phyloP scores from a whole-genome alignment of 1,284 basidiomycete species.

The Ceratobasidium theobromae region DNA sequence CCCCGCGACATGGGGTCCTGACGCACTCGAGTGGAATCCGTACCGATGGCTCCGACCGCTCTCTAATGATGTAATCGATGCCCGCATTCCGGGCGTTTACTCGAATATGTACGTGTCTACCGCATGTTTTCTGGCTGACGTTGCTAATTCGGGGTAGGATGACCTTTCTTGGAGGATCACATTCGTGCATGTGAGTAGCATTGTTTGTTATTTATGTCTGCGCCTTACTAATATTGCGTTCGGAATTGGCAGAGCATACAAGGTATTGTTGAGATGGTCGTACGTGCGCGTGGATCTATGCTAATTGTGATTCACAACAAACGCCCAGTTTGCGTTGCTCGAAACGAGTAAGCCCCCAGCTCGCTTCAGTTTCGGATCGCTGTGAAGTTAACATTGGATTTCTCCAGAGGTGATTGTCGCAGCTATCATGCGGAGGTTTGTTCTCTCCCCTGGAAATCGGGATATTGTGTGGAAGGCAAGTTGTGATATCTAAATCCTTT shows the following conservation, averaged over 20 bases:
- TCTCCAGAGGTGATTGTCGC: constrained; percentile 16
- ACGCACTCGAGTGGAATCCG: constrained; percentile 35
- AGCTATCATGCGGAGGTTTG: constrained; percentile 17
- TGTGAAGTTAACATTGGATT: not conserved
- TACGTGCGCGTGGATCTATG: not conserved
- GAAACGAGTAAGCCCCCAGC: constrained; percentile 8
- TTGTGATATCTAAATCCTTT: not conserved
- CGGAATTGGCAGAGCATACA: constrained; percentile 21
- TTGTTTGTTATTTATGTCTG: not conserved
- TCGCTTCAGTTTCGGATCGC: not conserved
- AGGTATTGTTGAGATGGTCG: not conserved
- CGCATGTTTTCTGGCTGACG: not conserved
- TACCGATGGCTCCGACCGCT: constrained; percentile 34
- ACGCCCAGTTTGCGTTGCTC: constrained; percentile 8
- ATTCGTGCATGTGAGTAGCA: constrained; percentile 22
- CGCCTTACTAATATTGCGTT: not conserved
- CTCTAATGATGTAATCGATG: constrained; percentile 7
- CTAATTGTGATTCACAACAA: not conserved
- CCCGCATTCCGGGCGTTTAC: constrained; percentile 20
- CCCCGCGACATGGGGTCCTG: constrained; percentile 31
- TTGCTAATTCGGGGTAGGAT: not conserved
- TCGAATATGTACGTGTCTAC: constrained; percentile 4
- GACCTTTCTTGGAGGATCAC: constrained; percentile 15
- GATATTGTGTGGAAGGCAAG: constrained; percentile 22
- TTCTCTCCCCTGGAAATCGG: constrained; percentile 24